Evolutionary conservation across 2,329 filamentous ascomycete genomes (phyloP), one percentile per base, ranked within the genome.

Genomic region (Ophiostoma sp.): DNA sequence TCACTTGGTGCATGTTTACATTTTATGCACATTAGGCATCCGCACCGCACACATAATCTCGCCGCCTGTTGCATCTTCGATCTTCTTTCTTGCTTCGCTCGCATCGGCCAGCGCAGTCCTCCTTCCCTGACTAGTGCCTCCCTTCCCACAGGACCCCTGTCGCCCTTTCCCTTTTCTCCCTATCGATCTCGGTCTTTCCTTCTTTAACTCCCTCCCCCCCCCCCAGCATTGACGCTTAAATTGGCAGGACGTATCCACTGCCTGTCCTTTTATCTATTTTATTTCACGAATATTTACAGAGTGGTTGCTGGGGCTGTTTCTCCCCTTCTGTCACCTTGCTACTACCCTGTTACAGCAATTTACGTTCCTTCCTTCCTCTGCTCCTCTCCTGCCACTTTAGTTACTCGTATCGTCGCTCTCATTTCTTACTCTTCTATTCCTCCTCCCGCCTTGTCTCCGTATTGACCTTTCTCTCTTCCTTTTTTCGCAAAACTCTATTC

Each of bases 301-400:
- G 57, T 27, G 52, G 70, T 71, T 71, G 70, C 70, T 71, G 57
- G 52, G 70, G 70, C 70, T 65, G 62, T 39, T 44, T 68, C 67
- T 66, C 11, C n/a, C 66, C 48, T 62, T 62, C 39, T 48, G 62
- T 65, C 62, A 65, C 65, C 67, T 68, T 69, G 44, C 48, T 65
- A 52, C 66, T 35, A 36, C 60, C 31, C 57, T 62, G 57, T 62
- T 35, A 62, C 57, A 64, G 60, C 60, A 64, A 64, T 64, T 64
- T 64, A 39, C 60, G 33, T 65, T 62, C 52, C 60, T 66, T 54
- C 36, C 62, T 66, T 23, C 6, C 27, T 39, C 41, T 27, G 48
- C 33, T 60, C 54, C 33, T 48, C 11, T n/a, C 44, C 67, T 68
- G 62, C 62, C 62, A 65, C 62, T 65, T 39, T 65, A 13, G 39